A percentile compares a stretch with the other conserved stretches of the same genome.
Evolutionary conservation across 169 alveolate species (phyloP).

Genomic region (Prorocentrum cordatum): DNA sequence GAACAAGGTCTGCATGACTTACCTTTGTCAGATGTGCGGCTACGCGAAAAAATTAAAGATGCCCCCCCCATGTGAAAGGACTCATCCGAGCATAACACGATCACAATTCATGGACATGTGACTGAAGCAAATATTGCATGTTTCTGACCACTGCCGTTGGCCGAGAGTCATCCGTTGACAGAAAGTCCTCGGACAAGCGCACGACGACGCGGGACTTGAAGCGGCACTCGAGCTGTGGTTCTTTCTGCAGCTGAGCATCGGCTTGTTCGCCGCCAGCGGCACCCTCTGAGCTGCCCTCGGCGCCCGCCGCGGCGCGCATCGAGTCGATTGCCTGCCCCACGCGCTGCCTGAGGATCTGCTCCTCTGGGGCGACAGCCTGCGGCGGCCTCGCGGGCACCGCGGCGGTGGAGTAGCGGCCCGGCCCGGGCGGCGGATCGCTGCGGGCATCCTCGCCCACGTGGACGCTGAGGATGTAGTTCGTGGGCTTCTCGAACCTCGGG

Average conservation of each 20-base stretch:
- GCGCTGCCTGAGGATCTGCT: constrained; percentile 3
- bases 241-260: background rate
- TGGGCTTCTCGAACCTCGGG: constrained; percentile 35
- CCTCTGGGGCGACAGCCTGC: constrained; percentile 33
- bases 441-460: constrained; percentile 65
- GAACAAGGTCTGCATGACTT: too few species aligned
- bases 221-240: constrained; percentile 3
- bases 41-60: too few species aligned
- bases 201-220: constrained; percentile 21
- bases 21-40: too few species aligned
- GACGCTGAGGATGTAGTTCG: constrained; percentile 37
- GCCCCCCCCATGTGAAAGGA: too few species aligned
- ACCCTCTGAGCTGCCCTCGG: background rate
- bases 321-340: constrained; percentile 31
- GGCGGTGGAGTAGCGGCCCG: constrained; percentile 15
- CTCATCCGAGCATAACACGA: too few species aligned
- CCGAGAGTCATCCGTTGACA: too few species aligned
- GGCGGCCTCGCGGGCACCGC: constrained; percentile 52
- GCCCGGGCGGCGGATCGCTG: constrained; percentile 28
- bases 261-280: background rate
- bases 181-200: background rate
- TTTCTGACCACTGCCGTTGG: too few species aligned
- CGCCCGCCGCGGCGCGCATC: background rate
- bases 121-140: too few species aligned
- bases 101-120: too few species aligned